Conservation (phyloP, 257 asterid species). For the Mentha longifolia region DNA sequence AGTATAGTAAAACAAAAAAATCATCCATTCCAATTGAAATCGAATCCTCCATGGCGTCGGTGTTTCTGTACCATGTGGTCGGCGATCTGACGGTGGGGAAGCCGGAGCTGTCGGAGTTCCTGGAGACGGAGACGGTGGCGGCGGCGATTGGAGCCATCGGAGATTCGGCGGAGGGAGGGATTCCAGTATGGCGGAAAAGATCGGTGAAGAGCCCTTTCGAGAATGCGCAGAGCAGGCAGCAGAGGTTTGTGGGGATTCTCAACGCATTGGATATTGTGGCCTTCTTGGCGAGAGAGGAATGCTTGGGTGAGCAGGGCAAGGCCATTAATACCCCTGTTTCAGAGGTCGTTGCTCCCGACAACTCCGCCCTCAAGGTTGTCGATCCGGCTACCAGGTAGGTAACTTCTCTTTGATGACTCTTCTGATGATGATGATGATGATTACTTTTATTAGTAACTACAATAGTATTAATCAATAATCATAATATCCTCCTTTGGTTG, state of each 20-base stretch:
- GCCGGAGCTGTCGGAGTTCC: slow-evolving; percentile 88
- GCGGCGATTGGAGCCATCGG: slow-evolving; percentile 86
- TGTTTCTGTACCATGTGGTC: slow-evolving; percentile 90
- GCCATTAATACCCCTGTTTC: slow-evolving; percentile 90
- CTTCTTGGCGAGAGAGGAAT: slow-evolving; percentile 74
- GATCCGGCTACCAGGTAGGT: slow-evolving; percentile 99
- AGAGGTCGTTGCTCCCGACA: slow-evolving; percentile 65
- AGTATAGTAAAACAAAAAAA: too few species aligned
- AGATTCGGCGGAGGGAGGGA: slow-evolving; percentile 88
- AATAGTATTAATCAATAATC: too few species aligned
- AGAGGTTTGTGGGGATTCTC: slow-evolving; percentile 92
- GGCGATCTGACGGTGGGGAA: slow-evolving; percentile 99
- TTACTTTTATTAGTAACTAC: too few species aligned
- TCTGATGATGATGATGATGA: too few species aligned
- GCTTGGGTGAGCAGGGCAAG: slow-evolving; percentile 67
- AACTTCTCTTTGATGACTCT: not conserved
- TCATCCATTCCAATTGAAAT: not conserved
- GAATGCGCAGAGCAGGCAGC: slow-evolving; percentile 73
- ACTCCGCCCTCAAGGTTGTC: slow-evolving; percentile 75
- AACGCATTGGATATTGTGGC: too few species aligned
- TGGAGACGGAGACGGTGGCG: slow-evolving; percentile 80
- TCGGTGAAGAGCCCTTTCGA: slow-evolving; percentile 57
- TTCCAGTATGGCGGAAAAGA: slow-evolving; percentile 89
- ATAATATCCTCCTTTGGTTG: too few species aligned
- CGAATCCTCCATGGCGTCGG: slow-evolving; percentile 63